Conservation (phyloP, 1,139 yeast genomes). For the Scheffersomyces segobiensis region DNA sequence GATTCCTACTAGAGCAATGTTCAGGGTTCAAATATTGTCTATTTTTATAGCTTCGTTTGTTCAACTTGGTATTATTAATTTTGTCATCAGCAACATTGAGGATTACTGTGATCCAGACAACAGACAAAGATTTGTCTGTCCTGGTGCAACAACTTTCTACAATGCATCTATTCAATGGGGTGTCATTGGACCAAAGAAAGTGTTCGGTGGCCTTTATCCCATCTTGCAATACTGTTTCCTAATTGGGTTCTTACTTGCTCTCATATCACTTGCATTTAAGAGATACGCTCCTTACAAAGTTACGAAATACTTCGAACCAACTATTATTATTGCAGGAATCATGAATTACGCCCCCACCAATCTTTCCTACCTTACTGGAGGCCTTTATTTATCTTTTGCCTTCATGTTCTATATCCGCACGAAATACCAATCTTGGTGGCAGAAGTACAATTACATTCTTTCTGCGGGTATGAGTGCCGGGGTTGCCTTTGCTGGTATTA, state of each 20-base stretch:
- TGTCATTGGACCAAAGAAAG: constrained; percentile 57
- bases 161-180: constrained; percentile 68
- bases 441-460: constrained; percentile 20
- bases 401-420: constrained; percentile 18
- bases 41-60: constrained; percentile 45
- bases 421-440: constrained; percentile 17
- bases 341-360: constrained; percentile 17
- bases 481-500: constrained; percentile 17
- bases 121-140: constrained; percentile 47
- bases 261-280: constrained; percentile 27
- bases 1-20: constrained; percentile 61
- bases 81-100: constrained; percentile 52
- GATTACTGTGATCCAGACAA: constrained; percentile 49
- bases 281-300: constrained; percentile 16
- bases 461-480: constrained; percentile 19
- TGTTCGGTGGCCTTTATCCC: constrained; percentile 50
- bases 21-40: constrained; percentile 57
- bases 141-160: constrained; percentile 47
- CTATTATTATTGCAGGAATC: constrained; percentile 18
- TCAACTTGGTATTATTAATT: constrained; percentile 51
- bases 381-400: constrained; percentile 13
- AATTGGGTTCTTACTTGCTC: constrained; percentile 48
- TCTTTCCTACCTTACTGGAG: constrained; percentile 17
- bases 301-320: constrained; percentile 17
- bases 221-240: constrained; percentile 51